Evolutionary conservation across 164 flowering plant genomes (phyloP).

Genomic region (Paratinospora sagittata): DNA sequence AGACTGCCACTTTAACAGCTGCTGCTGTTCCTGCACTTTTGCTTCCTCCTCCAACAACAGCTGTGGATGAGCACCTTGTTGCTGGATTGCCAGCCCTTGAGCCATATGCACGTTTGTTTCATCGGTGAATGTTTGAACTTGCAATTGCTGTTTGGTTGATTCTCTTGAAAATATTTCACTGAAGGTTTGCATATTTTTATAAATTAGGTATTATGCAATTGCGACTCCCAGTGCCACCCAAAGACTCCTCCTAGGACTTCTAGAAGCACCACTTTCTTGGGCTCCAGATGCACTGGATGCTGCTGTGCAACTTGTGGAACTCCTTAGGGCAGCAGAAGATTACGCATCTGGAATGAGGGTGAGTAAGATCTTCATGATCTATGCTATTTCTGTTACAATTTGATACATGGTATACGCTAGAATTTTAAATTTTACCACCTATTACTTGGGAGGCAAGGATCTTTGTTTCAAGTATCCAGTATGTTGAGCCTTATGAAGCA

Average conservation of each 20-base stretch:
- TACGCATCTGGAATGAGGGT: constrained; percentile 94
- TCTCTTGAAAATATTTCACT: not conserved
- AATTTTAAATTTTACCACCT: not conserved
- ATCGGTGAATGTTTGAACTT: constrained; percentile 42
- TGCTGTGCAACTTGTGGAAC: constrained; percentile 97
- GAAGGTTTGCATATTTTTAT: constrained; percentile 8
- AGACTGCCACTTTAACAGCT: constrained; percentile 90
- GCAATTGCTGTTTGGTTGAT: not conserved
- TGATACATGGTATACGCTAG: not conserved
- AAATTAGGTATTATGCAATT: constrained; percentile 76
- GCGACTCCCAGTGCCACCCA: constrained; percentile 99
- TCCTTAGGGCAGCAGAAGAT: constrained; percentile 95
- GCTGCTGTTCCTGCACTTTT: constrained; percentile 95
- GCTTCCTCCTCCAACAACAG: constrained; percentile 94
- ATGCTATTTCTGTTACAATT: not conserved
- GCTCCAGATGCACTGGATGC: constrained; percentile 99
- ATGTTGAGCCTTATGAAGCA: too few species aligned
- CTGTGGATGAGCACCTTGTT: constrained; percentile 91
- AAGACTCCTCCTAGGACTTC: constrained; percentile 85
- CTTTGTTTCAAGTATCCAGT: too few species aligned
- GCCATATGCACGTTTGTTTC: constrained; percentile 95
- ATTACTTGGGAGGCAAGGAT: not conserved
- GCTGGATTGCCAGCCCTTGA: constrained; percentile 97
- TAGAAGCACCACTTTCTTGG: constrained; percentile 99
- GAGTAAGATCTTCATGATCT: constrained; percentile 17